Evolutionary conservation across 2,329 filamentous ascomycete species (phyloP), one percentile per base, ranked within the genome.

Genomic region (Simplicillium sp.): DNA sequence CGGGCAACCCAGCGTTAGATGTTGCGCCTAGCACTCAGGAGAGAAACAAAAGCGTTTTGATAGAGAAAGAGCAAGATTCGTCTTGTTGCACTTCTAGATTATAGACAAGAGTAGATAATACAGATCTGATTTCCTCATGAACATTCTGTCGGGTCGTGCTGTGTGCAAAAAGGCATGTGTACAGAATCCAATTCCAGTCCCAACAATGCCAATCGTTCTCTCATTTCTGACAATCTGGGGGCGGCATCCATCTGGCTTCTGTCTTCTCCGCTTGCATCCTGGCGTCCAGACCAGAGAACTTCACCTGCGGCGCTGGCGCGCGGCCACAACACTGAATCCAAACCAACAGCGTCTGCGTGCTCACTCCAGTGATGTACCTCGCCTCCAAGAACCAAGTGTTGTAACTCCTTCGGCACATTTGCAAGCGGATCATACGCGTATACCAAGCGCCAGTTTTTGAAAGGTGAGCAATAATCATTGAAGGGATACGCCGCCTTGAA

Each of bases 291-390:
- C 87, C 87, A 94, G 34, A 90, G 68, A 1, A 89, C 78, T 64
- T 92, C 87, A 17, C 74, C 84, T 1, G 80, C 84, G 0, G 84
- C 86, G 40, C 73, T 75, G 2, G 77, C 77, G 6, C 87, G 71
- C 7, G 87, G 87, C 87, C 87, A 94, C 11, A 90, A 62, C 60
- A 85, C 77, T 25, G 66, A 65, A 62, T 94, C 86, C 11, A 94
- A 57, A 55, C 82, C 88, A 14, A 77, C 64, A 3, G 76, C 63
- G 59, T 95, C 88, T 45, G 74, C 71, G 15, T 81, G 82, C 65
- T 94, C 87, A 47, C 74, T 75, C 87, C 87, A 95, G 44, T 87
- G 75, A 43, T 84, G 84, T 12, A 82, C 77, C 64, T 94, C 88
- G 18, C 87, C 88, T 34, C 88, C 88, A 11, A 90, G 59, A 2